Conservation (phyloP, 1,139 yeast genomes). For the Hemisphaericaspora subhashii region DNA sequence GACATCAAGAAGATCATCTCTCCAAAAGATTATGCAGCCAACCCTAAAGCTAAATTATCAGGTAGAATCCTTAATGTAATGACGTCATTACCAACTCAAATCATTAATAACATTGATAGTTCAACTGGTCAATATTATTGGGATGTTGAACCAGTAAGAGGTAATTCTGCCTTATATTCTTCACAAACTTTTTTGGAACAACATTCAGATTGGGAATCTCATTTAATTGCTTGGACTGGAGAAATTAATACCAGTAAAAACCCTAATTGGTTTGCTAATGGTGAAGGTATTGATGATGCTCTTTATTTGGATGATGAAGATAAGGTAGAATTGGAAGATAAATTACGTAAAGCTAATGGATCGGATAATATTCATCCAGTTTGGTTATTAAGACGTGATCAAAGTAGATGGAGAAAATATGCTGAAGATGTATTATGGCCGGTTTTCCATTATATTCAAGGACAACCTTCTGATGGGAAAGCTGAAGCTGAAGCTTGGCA, state of each 20-base stretch:
- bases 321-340: conserved; percentile 46
- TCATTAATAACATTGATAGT: conserved; percentile 37
- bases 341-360: conserved; percentile 44
- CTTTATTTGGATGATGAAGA: conserved; percentile 59
- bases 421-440: conserved; percentile 96
- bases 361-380: conserved; percentile 72
- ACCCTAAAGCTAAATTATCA: conserved; percentile 37
- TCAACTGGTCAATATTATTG: conserved; percentile 35
- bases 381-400: conserved; percentile 76
- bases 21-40: conserved; percentile 31
- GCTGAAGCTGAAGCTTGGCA: conserved; percentile 84
- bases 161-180: conserved; percentile 83
- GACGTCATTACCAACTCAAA: conserved; percentile 67
- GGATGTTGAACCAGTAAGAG: conserved; percentile 68
- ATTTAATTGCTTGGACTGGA: conserved; percentile 95
- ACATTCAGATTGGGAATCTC: conserved; percentile 80
- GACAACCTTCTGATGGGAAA: conserved; percentile 60
- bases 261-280: conserved; percentile 8
- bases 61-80: conserved; percentile 71
- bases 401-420: conserved; percentile 78
- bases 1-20: conserved; percentile 22
- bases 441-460: conserved; percentile 86
- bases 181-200: conserved; percentile 65
- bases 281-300: conserved; percentile 48
- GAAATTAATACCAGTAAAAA: conserved; percentile 49